Conservation (phyloP, 2,329 filamentous ascomycete genomes). For the Fusarium proliferatum region DNA sequence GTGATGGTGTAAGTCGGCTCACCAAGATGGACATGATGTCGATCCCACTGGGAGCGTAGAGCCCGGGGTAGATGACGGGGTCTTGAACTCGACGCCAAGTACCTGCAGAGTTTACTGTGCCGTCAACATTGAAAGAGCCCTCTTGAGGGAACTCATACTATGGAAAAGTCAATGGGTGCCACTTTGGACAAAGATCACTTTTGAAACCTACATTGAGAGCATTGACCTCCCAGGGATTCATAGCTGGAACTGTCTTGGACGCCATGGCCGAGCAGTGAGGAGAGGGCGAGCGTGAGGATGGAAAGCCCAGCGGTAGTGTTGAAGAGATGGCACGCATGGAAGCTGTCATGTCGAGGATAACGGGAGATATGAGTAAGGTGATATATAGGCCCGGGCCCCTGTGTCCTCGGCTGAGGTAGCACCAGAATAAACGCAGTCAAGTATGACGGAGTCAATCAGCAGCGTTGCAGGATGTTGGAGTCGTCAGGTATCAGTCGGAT, state of each 20-base stretch:
- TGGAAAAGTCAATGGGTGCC: constrained; percentile 10
- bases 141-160: constrained; percentile 45
- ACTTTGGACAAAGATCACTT: background rate
- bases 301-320: constrained; percentile 14
- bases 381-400: constrained; percentile 21
- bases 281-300: constrained; percentile 12
- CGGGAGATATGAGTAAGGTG: background rate
- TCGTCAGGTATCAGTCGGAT: constrained; percentile 26
- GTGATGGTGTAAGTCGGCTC: constrained; percentile 2
- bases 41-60: constrained; percentile 66
- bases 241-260: constrained; percentile 25
- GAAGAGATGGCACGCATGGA: constrained; percentile 32
- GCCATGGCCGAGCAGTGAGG: constrained; percentile 25
- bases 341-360: constrained; percentile 16
- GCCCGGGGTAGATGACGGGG: constrained; percentile 64
- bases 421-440: constrained; percentile 11
- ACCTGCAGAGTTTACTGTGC: constrained; percentile 26
- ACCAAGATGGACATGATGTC: constrained; percentile 68
- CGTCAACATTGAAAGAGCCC: constrained; percentile 35
- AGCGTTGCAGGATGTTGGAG: constrained; percentile 3
- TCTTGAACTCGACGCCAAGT: constrained; percentile 51
- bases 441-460: constrained; percentile 18
- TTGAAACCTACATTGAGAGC: constrained; percentile 39
- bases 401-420: background rate
- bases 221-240: constrained; percentile 45